phyloP scores from a whole-genome alignment of 371 early-diverging fungal genomes.

The Haplosporangium sp. region DNA sequence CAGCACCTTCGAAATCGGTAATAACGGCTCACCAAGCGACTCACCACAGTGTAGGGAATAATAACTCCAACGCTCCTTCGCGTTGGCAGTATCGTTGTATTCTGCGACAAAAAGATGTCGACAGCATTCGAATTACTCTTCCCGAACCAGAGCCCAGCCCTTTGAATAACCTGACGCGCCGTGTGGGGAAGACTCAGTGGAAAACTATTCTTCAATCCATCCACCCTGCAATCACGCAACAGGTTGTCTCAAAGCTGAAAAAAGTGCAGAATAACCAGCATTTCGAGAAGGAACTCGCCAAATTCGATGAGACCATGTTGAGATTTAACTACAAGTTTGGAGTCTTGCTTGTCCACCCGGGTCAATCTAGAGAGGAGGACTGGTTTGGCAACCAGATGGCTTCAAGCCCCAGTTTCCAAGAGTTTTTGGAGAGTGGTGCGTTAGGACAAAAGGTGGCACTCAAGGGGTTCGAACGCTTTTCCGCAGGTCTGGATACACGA shows the following conservation, averaged over 20 bases:
- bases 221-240: constrained; percentile 57
- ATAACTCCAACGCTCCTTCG: background rate
- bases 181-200: constrained; percentile 58
- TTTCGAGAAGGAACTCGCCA: constrained; percentile 57
- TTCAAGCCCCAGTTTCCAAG: constrained; percentile 67
- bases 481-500: constrained; percentile 84
- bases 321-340: constrained; percentile 81
- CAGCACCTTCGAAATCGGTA: background rate
- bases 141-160: constrained; percentile 50
- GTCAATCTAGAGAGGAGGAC: constrained; percentile 81
- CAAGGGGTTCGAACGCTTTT: constrained; percentile 81
- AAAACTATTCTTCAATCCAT: constrained; percentile 57
- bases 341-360: constrained; percentile 71
- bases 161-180: constrained; percentile 42
- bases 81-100: constrained; percentile 57
- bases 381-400: constrained; percentile 75
- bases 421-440: constrained; percentile 68
- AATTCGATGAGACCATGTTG: constrained; percentile 64
- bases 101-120: constrained; percentile 45
- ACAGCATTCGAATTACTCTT: constrained; percentile 39
- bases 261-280: constrained; percentile 48
- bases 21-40: background rate
- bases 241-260: constrained; percentile 67
- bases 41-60: background rate
- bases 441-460: constrained; percentile 79